Evolutionary conservation across 768 basidiomycete genomes (phyloP).

Genomic region (Pleurotus citrinopileatus): DNA sequence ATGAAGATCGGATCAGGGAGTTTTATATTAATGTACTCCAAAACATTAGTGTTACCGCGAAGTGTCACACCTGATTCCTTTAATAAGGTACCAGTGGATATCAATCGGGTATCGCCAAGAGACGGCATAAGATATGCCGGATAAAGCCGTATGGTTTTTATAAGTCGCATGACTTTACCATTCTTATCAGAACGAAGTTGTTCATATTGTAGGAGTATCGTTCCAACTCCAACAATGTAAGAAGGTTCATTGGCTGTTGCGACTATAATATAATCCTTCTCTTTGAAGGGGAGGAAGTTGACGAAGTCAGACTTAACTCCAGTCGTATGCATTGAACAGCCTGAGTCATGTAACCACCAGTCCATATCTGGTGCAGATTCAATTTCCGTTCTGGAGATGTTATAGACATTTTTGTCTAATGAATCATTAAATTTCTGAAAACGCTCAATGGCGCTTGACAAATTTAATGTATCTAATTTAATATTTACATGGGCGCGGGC

Average conservation of each 20-base stretch:
- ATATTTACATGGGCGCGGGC: too few relatives aligned
- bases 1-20: background rate
- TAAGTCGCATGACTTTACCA: background rate
- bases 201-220: background rate
- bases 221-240: background rate
- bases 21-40: background rate
- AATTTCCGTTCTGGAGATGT: too few relatives aligned
- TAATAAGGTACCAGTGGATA: background rate
- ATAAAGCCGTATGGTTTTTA: background rate
- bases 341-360: background rate
- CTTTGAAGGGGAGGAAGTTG: background rate
- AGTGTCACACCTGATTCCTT: background rate
- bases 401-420: too few relatives aligned
- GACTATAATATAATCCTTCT: background rate
- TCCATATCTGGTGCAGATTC: too few relatives aligned
- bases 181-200: background rate
- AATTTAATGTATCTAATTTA: too few relatives aligned
- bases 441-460: too few relatives aligned
- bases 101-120: background rate
- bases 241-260: background rate
- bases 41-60: background rate
- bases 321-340: slow-evolving; percentile 4
- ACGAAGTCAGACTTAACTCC: slow-evolving; percentile 14
- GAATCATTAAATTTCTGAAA: too few relatives aligned
- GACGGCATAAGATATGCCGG: background rate